Conservation (phyloP, 192 early-diverging fungal genomes). For the Lunasporangiospora selenospora region DNA sequence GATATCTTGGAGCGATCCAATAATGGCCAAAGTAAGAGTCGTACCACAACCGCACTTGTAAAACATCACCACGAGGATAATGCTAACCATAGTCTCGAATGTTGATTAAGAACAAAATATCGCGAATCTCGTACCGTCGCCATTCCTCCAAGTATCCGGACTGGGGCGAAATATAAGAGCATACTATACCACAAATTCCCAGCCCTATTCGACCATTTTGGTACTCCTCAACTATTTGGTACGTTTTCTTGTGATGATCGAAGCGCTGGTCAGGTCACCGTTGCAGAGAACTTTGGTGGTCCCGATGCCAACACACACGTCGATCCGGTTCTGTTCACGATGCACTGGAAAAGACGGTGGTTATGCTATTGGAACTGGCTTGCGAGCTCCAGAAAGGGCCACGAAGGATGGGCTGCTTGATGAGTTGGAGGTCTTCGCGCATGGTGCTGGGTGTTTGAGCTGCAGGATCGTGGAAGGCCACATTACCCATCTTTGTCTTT, state of each 20-base stretch:
- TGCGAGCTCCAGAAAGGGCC: constrained; percentile 4
- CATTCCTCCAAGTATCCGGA: constrained; percentile 22
- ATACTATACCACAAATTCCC: constrained; percentile 15
- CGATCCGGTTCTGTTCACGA: constrained; percentile 31
- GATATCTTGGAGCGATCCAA: constrained; percentile 15
- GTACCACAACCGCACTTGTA: background rate
- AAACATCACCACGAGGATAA: background rate
- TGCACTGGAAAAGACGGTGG: constrained; percentile 36
- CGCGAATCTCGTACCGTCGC: constrained; percentile 20
- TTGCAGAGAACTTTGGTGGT: constrained; percentile 23
- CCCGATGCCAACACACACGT: constrained; percentile 8
- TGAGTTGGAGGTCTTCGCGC: constrained; percentile 7
- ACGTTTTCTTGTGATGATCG: constrained; percentile 21
- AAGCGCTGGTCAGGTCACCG: constrained; percentile 17
- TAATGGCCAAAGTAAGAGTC: background rate
- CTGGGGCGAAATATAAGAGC: constrained; percentile 18
- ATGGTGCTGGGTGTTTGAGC: constrained; percentile 24
- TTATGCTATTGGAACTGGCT: constrained; percentile 12
- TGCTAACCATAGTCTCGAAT: background rate
- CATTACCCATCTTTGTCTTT: constrained; percentile 17
- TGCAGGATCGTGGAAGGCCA: constrained; percentile 14
- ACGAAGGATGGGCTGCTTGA: background rate
- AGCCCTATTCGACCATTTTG: constrained; percentile 16
- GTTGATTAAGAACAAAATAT: constrained; percentile 9
- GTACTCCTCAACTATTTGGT: constrained; percentile 14